Base-by-base conservation (phyloP, 2,329 filamentous ascomycete species). In the Coniochaeta sp. region DNA sequence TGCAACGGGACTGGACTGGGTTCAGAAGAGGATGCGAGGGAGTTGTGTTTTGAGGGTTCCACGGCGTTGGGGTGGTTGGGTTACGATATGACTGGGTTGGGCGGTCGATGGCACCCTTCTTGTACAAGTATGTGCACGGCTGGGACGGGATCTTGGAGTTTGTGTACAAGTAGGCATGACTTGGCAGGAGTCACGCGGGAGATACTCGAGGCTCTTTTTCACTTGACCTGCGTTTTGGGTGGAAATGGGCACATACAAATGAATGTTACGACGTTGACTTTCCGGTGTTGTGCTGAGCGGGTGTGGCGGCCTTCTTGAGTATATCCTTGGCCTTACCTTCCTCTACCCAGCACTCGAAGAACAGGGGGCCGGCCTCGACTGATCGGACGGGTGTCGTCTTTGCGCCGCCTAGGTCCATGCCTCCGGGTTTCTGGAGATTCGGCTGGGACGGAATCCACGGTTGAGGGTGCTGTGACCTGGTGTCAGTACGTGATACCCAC, bases 261-360 rank as follows among this genome's bases (percentile, higher is more conserved):
- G 26, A 36, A 55, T 22, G 22, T 55, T 55, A 55, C 30, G 54
- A 55, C 22, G 16, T 26, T 38, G 55, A 57, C 30, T 17, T 28
- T 32, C 44, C 19, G 2, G 28, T 34, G n/a, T 24, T 34, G 7
- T 22, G 5, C 30, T 38, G 30, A 19, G 30, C 22, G 30, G n/a
- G 4, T 14, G n/a, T 22, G n/a, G 28, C 22, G 4, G n/a, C n/a
- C n/a, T 47, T 22, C 40, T 24, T 44, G 14, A 64, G 44, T 0
- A 55, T 38, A 16, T 42, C 4, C 77, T 82, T 67, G 67, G 78
- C 50, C 69, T 80, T 66, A 74, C 82, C 65, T 78, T 88, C 74
- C 72, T 90, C 76, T 64, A 89, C 71, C 85, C 88, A 78, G 76
- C 88, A 79, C 77, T 89, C 86, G 70, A 88, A 78, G 73, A 88